Conservation (phyloP, 148 eudicot genomes). For the Amaranthus cruentus region DNA sequence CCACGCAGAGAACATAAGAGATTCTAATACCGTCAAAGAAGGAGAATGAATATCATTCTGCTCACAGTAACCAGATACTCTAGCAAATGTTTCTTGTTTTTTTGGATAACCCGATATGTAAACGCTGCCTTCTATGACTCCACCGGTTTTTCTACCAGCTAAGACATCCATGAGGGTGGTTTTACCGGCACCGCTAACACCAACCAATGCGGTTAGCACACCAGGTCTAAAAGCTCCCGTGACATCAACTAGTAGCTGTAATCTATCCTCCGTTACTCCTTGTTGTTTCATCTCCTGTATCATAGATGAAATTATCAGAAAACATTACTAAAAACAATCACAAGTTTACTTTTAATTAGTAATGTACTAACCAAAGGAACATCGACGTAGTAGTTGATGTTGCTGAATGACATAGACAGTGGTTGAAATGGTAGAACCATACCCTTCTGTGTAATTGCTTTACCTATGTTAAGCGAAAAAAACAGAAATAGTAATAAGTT, state of each 20-base stretch:
- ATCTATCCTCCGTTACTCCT: conserved; percentile 68
- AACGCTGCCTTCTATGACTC: conserved; percentile 74
- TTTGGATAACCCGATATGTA: conserved; percentile 90
- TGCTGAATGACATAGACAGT: conserved; percentile 90
- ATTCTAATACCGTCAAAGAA: conserved; percentile 88
- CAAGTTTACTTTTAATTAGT: not conserved
- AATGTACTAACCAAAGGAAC: conserved; percentile 67
- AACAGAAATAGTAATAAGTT: conserved; percentile 11
- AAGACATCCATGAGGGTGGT: conserved; percentile 98
- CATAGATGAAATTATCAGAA: not conserved
- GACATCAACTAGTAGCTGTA: conserved; percentile 71
- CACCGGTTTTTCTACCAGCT: conserved; percentile 98
- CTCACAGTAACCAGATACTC: conserved; percentile 98
- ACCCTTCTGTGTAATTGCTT: conserved; percentile 60
- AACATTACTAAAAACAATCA: not conserved
- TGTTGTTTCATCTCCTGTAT: conserved; percentile 92
- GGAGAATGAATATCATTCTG: conserved; percentile 98
- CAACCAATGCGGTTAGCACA: conserved; percentile 93
- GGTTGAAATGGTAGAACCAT: conserved; percentile 98
- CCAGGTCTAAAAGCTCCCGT: conserved; percentile 98
- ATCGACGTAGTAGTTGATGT: conserved; percentile 89
- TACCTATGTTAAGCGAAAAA: conserved; percentile 35
- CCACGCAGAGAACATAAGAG: conserved; percentile 96
- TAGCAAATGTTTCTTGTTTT: conserved; percentile 93
- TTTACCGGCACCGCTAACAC: conserved; percentile 99